Conservation (phyloP, 257 asterid genomes). For the Agastache rugosa region DNA sequence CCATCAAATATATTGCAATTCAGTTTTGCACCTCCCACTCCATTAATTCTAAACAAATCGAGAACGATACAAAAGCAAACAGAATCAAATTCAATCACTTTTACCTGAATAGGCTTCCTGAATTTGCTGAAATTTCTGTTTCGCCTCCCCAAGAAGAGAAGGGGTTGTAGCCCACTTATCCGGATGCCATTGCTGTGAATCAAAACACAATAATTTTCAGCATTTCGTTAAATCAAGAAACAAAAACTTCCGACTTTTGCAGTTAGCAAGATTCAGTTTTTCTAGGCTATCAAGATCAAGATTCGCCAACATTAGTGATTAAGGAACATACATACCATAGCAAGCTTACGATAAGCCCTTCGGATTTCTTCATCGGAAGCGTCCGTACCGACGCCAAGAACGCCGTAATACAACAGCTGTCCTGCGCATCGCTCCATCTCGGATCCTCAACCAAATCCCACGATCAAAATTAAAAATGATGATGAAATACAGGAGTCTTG, state of each 20-base stretch:
- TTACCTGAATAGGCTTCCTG: constrained; percentile 96
- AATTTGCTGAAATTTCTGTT: constrained; percentile 74
- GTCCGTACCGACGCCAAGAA: constrained; percentile 60
- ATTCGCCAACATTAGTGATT: neutral
- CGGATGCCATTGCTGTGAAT: constrained; percentile 95
- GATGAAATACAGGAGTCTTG: neutral
- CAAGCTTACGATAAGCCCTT: constrained; percentile 79
- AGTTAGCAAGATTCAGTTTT: neutral
- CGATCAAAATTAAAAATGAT: neutral
- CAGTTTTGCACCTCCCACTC: neutral
- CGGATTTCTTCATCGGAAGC: constrained; percentile 75
- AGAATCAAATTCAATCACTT: neutral
- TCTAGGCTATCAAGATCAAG: neutral
- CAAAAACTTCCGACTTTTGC: no score
- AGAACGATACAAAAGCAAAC: neutral
- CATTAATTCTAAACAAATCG: neutral
- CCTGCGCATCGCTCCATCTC: constrained; percentile 44
- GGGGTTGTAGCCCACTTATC: constrained; percentile 77
- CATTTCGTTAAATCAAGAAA: neutral
- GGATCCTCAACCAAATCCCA: constrained; percentile 9
- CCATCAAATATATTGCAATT: constrained; percentile 8
- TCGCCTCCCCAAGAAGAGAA: constrained; percentile 66
- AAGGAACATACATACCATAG: constrained; percentile 59
- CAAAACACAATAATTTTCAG: constrained; percentile 25
- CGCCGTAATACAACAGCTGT: constrained; percentile 50